These are phyloP conservation scores for Phytopythium delawarense DNA, from an alignment of 352 stramenopile genomes.

Conservation along the genomic window DNA sequence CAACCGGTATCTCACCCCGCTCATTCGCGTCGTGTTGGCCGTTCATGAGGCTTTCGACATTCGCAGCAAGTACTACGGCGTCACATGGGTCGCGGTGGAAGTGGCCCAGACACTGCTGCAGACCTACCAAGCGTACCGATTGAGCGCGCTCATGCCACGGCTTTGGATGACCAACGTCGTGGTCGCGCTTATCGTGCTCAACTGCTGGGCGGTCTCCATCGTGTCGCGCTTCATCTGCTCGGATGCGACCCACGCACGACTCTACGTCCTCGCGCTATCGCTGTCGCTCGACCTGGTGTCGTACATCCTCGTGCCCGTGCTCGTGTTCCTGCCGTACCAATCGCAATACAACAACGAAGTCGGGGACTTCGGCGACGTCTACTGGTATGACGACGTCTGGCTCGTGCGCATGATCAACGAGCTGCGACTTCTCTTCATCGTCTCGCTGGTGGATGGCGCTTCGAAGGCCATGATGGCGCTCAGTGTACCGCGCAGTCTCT, in stretches of 20 bases:
- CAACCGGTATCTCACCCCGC: not conserved
- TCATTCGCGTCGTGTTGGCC: not conserved
- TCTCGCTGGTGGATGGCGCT: conserved; percentile 15
- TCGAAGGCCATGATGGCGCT: conserved; percentile 17
- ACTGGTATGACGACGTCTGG: conserved; percentile 27
- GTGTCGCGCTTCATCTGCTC: conserved; percentile 7
- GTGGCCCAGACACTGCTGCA: conserved; percentile 20
- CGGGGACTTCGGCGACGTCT: conserved; percentile 11
- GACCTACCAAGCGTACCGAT: conserved; percentile 18
- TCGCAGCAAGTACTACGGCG: conserved; percentile 8
- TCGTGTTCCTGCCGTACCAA: conserved; percentile 12
- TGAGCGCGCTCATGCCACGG: conserved; percentile 24
- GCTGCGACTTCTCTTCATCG: conserved; percentile 20
- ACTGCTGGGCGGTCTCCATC: conserved; percentile 21
- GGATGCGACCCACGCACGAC: conserved; percentile 5
- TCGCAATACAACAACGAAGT: conserved; percentile 7
- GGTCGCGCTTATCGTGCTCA: conserved; percentile 18
- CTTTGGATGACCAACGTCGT: conserved; percentile 16
- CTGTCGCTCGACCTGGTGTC: conserved; percentile 21
- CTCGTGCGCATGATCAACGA: conserved; percentile 25
- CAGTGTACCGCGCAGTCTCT: conserved; percentile 8
- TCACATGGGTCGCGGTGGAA: conserved; percentile 9
- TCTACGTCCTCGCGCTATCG: conserved; percentile 15
- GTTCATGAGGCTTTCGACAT: not conserved
- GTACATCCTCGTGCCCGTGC: conserved; percentile 12